Evolutionary conservation across 108 stramenopile genomes (phyloP).

Genomic region (Stephanodiscus triporus): DNA sequence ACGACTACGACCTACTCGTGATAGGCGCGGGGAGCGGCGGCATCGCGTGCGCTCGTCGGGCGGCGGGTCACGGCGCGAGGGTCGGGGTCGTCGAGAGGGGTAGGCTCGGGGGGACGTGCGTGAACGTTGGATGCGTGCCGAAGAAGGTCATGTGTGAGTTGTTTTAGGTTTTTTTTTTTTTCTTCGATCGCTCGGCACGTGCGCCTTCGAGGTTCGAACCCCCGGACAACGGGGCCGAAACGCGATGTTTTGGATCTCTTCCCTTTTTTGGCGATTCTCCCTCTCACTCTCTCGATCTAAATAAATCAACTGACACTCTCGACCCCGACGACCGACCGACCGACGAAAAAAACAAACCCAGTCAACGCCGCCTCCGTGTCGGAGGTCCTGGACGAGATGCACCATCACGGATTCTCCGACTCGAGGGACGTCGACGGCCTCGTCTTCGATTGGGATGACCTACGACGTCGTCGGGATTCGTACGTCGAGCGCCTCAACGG

Average conservation of each 20-base stretch:
- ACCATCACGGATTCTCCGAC: conserved; percentile 60
- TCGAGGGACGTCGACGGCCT: too few species aligned
- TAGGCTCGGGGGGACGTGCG: conserved; percentile 93
- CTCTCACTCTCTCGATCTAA: too few species aligned
- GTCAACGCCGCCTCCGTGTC: conserved; percentile 80
- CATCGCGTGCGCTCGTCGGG: conserved; percentile 75
- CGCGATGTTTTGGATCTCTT: too few species aligned
- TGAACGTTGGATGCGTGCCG: conserved; percentile 97
- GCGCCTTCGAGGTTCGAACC: too few species aligned
- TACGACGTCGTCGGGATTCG: conserved; percentile 75
- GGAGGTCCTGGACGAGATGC: conserved; percentile 77
- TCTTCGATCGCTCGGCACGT: too few species aligned
- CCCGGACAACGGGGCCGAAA: too few species aligned
- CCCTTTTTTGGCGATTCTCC: too few species aligned
- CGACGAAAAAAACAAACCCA: background rate
- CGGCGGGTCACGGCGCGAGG: conserved; percentile 84
- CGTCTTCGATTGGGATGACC: conserved; percentile 76
- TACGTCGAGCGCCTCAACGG: conserved; percentile 87
- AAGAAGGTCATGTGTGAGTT: conserved; percentile 65
- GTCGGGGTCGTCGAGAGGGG: conserved; percentile 88
- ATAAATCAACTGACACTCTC: too few species aligned
- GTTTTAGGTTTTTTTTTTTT: background rate
- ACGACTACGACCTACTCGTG: conserved; percentile 81
- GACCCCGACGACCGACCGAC: too few species aligned
- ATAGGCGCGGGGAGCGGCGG: conserved; percentile 89